Base-by-base conservation (phyloP, 768 basidiomycete species). In the Boletus speciosus region DNA sequence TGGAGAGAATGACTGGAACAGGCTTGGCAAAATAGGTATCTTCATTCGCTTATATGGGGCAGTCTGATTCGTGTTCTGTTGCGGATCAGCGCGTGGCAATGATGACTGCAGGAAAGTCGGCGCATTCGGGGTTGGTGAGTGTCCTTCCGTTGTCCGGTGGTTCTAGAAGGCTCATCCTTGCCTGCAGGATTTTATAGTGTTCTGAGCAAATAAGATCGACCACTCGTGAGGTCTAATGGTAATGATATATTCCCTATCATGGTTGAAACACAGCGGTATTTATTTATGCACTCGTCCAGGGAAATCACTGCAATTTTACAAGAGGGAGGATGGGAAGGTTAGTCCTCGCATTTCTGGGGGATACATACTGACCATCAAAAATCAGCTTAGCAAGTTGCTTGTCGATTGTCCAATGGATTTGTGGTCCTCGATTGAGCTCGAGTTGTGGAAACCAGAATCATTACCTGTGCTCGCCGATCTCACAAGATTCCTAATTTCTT, bases 171-270 rank as follows among this genome's bases (percentile, higher is more conserved):
- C 14, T 39, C 14, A 60, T 25, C 8, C 23, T 27, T 27, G 39
- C 4, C 16, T 6, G 6, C 19, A 60, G 59, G 59, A 14, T 60
- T 60, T 49, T 60, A 60, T 48, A 52, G 59, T 8, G 59, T 49
- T 23, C 39, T 60, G 32, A 60, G 59, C 16, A 61, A 49, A 47
- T 49, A 54, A 14, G 47, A 60, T 36, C 32, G 25, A 32, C 59
- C 59, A 12, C 35, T 56, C 4, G 54, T 60, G 9, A 61, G 0
- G 6, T 60, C 59, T 5, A 9, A 32, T 14, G 54, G 59, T 60
- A 39, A 50, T 4, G 0, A 31, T 9, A 29, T 29, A 9, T 21
- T 36, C 34, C 25, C 38, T 31, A 14, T 47, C 7, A 7, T 10
- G 14, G 11, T 25, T 5, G 43, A 11, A 21, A 15, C 11, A 21